Percentiles rank a stretch among this genome's conserved stretches.
phyloP scores from a whole-genome alignment of 129 eudicot species.

The Deinandra increscens region DNA sequence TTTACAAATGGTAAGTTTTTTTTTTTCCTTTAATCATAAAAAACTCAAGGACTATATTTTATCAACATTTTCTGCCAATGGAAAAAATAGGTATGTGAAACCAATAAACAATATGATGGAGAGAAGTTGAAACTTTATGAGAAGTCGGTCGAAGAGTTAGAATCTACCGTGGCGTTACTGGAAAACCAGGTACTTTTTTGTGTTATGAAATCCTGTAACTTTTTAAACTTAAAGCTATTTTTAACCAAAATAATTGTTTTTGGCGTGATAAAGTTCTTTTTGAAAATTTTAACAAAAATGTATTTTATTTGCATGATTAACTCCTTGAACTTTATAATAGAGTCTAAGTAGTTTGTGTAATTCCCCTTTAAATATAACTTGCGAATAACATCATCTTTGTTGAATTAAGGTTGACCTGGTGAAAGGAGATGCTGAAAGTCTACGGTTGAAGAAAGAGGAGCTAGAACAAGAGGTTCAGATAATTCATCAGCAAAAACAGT shows the following conservation, averaged over 20 bases:
- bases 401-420: conserved; percentile 55
- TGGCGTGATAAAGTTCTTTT: background rate
- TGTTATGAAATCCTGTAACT: background rate
- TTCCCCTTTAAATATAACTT: background rate
- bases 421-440: conserved; percentile 78
- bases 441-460: conserved; percentile 71
- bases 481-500: conserved; percentile 44
- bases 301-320: background rate
- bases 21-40: background rate
- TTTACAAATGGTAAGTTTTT: conserved; percentile 31
- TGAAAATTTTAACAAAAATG: background rate
- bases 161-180: conserved; percentile 21
- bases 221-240: background rate
- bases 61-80: conserved; percentile 7
- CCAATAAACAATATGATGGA: conserved; percentile 38
- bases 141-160: conserved; percentile 79
- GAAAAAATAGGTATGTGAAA: conserved; percentile 46
- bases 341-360: no score
- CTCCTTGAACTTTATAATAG: no score
- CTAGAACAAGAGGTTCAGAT: conserved; percentile 68
- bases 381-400: background rate
- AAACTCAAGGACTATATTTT: background rate
- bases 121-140: conserved; percentile 67
- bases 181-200: conserved; percentile 11
- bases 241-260: background rate